A percentile compares a stretch with the other conserved stretches of the same genome.
Conservation (phyloP, 2,329 filamentous ascomycete genomes). For the Alternaria sp. region DNA sequence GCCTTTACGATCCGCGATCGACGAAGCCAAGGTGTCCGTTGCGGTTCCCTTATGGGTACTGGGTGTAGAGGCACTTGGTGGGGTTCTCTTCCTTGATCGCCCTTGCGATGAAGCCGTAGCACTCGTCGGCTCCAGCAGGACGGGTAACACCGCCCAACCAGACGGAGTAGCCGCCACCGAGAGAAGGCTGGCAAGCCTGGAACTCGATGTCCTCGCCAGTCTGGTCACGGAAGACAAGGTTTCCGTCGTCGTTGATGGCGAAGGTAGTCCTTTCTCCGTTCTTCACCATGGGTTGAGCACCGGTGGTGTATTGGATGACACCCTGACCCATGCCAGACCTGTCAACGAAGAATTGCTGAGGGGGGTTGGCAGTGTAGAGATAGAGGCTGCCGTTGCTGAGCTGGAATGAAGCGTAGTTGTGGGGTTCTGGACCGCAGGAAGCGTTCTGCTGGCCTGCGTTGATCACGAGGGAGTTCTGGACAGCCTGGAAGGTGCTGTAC, state of each 20-base stretch:
- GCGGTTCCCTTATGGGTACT: not conserved
- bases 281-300: conserved; percentile 46
- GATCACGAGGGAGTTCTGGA: conserved; percentile 53
- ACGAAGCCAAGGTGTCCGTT: not conserved
- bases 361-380: conserved; percentile 55
- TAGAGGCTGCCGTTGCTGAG: conserved; percentile 53
- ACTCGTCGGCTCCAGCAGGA: conserved; percentile 42
- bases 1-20: not conserved
- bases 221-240: conserved; percentile 53
- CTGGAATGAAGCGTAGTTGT: conserved; percentile 58
- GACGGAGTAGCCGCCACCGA: conserved; percentile 47
- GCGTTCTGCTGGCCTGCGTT: conserved; percentile 54
- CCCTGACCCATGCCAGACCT: conserved; percentile 66
- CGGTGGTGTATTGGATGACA: conserved; percentile 60
- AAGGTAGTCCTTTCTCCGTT: conserved; percentile 59
- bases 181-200: conserved; percentile 60
- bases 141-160: conserved; percentile 27
- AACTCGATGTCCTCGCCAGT: conserved; percentile 48
- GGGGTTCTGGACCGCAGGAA: conserved; percentile 50
- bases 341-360: conserved; percentile 62
- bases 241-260: conserved; percentile 50
- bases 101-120: conserved; percentile 41
- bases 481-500: conserved; percentile 55
- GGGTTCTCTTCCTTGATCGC: conserved; percentile 26
- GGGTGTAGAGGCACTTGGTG: conserved; percentile 29